Conservation (phyloP, 2,329 filamentous ascomycete species). For the Balansia obtecta region DNA sequence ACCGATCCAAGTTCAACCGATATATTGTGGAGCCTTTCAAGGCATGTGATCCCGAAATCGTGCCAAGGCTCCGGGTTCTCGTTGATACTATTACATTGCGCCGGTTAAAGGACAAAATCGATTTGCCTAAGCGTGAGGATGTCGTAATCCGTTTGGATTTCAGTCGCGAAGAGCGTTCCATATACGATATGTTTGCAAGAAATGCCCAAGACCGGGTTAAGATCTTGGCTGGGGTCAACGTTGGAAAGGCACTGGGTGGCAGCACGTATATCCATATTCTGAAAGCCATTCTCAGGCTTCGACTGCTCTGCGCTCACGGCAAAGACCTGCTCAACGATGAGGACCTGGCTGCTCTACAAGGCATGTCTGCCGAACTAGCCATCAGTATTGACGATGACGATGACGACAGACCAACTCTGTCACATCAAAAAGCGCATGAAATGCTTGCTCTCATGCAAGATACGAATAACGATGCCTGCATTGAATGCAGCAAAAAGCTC, state of each 20-base stretch:
- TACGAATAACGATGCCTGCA: conserved; percentile 64
- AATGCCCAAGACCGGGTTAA: conserved; percentile 72
- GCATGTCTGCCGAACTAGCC: conserved; percentile 69
- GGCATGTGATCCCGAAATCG: conserved; percentile 67
- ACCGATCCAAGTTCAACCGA: conserved; percentile 60
- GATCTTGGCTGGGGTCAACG: conserved; percentile 48
- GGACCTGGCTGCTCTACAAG: conserved; percentile 68
- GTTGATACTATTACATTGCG: conserved; percentile 92
- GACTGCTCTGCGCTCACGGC: conserved; percentile 88
- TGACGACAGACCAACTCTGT: conserved; percentile 44
- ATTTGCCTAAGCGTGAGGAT: conserved; percentile 65
- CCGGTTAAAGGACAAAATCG: conserved; percentile 81
- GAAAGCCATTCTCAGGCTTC: conserved; percentile 78
- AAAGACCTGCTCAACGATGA: conserved; percentile 77
- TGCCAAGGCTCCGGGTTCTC: conserved; percentile 74
- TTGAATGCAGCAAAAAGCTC: conserved; percentile 55
- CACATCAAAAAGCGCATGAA: conserved; percentile 66
- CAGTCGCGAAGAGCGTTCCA: conserved; percentile 54
- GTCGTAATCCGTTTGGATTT: conserved; percentile 64
- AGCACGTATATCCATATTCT: conserved; percentile 90
- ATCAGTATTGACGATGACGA: conserved; percentile 81
- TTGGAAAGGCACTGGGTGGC: conserved; percentile 59
- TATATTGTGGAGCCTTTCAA: conserved; percentile 82
- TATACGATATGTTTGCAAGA: conserved; percentile 77
- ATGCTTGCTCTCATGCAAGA: conserved; percentile 77